Conservation (phyloP, 495 filamentous ascomycete genomes). For the Cercophora newfieldiana region DNA sequence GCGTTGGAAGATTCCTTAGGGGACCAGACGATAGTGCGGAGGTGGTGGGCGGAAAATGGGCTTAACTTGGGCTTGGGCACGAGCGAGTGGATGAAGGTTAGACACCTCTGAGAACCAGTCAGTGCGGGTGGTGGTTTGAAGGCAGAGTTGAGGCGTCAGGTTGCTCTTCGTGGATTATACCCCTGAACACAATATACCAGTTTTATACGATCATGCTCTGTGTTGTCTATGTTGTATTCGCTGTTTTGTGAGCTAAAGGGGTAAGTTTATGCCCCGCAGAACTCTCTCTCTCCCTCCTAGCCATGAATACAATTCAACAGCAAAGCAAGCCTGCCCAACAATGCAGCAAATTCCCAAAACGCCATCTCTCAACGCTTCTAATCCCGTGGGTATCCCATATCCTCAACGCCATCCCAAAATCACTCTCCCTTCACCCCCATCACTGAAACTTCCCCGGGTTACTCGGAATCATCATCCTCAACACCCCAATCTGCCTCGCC, state of each 20-base stretch:
- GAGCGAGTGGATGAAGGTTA: constrained; percentile 85
- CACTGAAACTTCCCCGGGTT: constrained; percentile 60
- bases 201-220: no score
- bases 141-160: not conserved
- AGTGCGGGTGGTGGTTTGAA: not conserved
- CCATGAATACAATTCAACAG: not conserved
- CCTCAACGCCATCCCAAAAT: not conserved
- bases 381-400: not conserved
- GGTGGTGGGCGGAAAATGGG: constrained; percentile 91
- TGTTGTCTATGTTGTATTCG: no score
- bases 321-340: not conserved
- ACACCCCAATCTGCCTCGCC: constrained; percentile 61
- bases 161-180: not conserved
- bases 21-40: constrained; percentile 66
- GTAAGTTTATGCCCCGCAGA: not conserved
- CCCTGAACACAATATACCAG: not conserved
- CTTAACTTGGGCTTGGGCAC: constrained; percentile 83
- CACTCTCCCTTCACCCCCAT: not conserved
- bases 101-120: constrained; percentile 35
- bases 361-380: not conserved
- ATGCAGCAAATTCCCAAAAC: not conserved
- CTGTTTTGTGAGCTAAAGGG: no score
- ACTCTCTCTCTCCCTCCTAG: not conserved
- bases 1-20: constrained; percentile 83
- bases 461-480: constrained; percentile 62